Evolutionary conservation across 2,329 filamentous ascomycete genomes (phyloP).

Genomic region (Diaporthe ampelina): DNA sequence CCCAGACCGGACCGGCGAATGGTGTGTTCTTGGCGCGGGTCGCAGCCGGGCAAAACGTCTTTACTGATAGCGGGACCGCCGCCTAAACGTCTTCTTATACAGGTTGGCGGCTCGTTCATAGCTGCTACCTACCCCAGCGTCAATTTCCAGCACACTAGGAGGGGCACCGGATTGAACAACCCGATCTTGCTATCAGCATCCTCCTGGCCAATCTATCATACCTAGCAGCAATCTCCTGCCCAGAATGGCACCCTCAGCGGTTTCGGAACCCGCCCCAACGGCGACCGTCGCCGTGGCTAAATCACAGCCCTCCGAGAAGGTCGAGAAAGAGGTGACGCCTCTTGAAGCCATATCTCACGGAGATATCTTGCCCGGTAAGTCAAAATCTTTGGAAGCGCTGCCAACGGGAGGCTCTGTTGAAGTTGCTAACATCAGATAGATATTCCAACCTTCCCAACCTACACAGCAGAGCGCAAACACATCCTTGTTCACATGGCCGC

Average conservation of each 20-base stretch:
- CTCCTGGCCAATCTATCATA: not conserved
- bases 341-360: constrained; percentile 49
- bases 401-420: not conserved
- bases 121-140: not conserved
- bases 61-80: constrained; percentile 26
- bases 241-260: constrained; percentile 38
- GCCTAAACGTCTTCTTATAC: constrained; percentile 31
- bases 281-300: constrained; percentile 29
- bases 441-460: constrained; percentile 58
- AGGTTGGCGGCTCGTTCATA: not conserved
- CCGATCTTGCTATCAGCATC: not conserved
- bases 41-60: constrained; percentile 22
- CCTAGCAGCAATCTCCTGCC: too few relatives aligned
- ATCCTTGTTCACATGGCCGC: constrained; percentile 76
- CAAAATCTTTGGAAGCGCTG: too few relatives aligned
- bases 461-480: constrained; percentile 68
- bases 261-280: constrained; percentile 23
- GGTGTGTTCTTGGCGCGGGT: constrained; percentile 28
- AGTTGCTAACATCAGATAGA: constrained; percentile 47
- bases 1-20: constrained; percentile 36
- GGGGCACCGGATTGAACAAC: not conserved
- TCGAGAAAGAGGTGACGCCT: constrained; percentile 44
- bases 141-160: not conserved
- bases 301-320: constrained; percentile 26
- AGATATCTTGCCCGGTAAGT: constrained; percentile 46